Evolutionary conservation across 139 green algal species (phyloP).

Genomic region (Coelastrella sp.): DNA sequence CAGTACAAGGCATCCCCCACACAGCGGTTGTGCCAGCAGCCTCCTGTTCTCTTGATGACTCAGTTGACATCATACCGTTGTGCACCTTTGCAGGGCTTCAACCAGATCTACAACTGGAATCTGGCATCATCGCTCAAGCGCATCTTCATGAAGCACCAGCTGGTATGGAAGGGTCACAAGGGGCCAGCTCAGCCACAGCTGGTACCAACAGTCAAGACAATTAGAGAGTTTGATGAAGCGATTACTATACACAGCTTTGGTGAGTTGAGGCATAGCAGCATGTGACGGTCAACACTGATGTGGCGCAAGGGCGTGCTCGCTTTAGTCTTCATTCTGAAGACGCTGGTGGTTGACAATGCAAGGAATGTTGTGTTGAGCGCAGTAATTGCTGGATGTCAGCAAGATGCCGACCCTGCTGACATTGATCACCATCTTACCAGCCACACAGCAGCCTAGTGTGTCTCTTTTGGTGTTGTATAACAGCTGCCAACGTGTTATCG

Average conservation of each 20-base stretch:
- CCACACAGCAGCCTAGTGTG: too few species aligned
- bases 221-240: constrained; percentile 89
- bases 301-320: not conserved
- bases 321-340: not conserved
- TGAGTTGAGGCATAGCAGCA: not conserved
- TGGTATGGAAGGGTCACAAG: constrained; percentile 67
- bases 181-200: constrained; percentile 54
- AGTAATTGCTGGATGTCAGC: too few species aligned
- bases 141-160: constrained; percentile 77
- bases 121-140: constrained; percentile 67
- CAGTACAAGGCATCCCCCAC: not conserved
- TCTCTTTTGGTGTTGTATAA: too few species aligned
- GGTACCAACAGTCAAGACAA: constrained; percentile 66
- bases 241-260: constrained; percentile 75
- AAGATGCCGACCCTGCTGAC: too few species aligned
- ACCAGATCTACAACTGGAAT: constrained; percentile 88
- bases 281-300: not conserved
- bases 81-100: constrained; percentile 73
- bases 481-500: not conserved
- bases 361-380: not conserved
- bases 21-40: not conserved
- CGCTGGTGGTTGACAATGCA: not conserved
- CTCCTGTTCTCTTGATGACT: not conserved
- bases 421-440: too few species aligned
- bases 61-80: not conserved